Evolutionary conservation across 177 flowering plant genomes (phyloP).

Genomic region (Telopea speciosissima): DNA sequence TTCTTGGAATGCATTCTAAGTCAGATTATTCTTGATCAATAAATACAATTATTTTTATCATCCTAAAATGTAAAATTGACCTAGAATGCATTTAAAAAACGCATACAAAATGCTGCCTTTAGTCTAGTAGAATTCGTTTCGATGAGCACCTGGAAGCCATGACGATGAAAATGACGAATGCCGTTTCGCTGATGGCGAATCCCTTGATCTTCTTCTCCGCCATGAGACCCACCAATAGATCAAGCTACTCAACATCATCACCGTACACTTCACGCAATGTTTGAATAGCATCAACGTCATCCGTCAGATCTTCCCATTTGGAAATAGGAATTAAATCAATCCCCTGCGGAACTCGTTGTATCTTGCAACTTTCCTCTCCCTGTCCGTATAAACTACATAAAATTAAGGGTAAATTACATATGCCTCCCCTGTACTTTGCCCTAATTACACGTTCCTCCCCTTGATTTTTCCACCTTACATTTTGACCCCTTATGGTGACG

Average conservation of each 20-base stretch:
- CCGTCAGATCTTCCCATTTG: slow-evolving; percentile 49
- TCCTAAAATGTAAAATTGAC: no score
- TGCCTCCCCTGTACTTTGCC: no score
- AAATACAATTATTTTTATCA: no score
- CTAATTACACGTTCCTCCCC: no score
- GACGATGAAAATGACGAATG: slow-evolving; percentile 40
- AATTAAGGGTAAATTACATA: no score
- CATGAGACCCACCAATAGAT: slow-evolving; percentile 38
- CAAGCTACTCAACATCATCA: slow-evolving; percentile 45
- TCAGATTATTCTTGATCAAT: no score
- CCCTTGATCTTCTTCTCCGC: slow-evolving; percentile 55
- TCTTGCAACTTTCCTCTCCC: slow-evolving; percentile 45
- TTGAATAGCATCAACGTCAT: slow-evolving; percentile 28
- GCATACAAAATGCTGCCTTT: no score
- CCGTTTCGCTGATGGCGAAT: slow-evolving; percentile 50
- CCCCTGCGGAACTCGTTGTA: slow-evolving; percentile 43
- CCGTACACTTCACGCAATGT: slow-evolving; percentile 35
- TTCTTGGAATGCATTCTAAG: no score
- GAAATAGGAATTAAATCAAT: slow-evolving; percentile 36
- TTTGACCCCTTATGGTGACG: no score
- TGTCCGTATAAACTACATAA: slow-evolving; percentile 37
- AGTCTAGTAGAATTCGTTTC: no score
- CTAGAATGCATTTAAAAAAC: no score
- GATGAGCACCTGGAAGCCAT: slow-evolving; percentile 36
- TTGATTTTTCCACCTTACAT: no score